These are phyloP conservation scores for Trichosporon inkin DNA, from an alignment of 1,284 basidiomycete genomes.

Conservation along the genomic window DNA sequence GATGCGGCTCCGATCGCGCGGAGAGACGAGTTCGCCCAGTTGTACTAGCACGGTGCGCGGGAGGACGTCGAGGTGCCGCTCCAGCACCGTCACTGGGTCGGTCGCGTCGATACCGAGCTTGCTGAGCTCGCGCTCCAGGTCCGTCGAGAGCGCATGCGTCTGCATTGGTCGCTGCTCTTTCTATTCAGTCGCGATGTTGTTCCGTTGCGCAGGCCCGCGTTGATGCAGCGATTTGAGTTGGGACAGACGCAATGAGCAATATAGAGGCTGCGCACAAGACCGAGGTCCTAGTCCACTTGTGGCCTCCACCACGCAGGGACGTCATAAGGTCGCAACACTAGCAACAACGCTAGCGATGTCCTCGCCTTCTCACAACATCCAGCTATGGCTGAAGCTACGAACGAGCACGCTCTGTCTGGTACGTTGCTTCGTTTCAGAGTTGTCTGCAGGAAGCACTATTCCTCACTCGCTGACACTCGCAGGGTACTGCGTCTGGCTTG, in stretches of 20 bases:
- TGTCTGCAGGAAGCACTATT: not conserved
- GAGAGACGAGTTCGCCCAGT: slow-evolving; percentile 20
- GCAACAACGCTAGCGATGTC: not conserved
- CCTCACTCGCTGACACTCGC: slow-evolving; percentile 1
- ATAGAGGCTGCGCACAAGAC: not conserved
- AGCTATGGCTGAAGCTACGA: slow-evolving; percentile 6
- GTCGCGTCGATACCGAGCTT: not conserved
- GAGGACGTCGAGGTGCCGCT: slow-evolving; percentile 2
- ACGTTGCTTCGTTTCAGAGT: not conserved
- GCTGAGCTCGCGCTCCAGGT: not conserved
- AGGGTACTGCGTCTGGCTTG: slow-evolving; percentile 30
- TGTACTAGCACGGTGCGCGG: not conserved
- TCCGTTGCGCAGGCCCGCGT: no score
- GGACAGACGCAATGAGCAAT: not conserved
- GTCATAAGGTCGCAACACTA: not conserved
- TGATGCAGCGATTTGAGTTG: not conserved
- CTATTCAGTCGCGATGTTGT: not conserved
- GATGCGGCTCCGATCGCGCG: slow-evolving; percentile 35
- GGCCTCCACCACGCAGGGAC: not conserved
- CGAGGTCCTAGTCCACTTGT: not conserved
- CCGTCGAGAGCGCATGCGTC: not conserved
- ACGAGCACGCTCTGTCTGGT: slow-evolving; percentile 14
- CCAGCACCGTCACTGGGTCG: not conserved
- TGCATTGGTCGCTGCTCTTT: not conserved
- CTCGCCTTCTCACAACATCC: not conserved